Conservation (phyloP, 345 rosid species). For the Garcia nutans region DNA sequence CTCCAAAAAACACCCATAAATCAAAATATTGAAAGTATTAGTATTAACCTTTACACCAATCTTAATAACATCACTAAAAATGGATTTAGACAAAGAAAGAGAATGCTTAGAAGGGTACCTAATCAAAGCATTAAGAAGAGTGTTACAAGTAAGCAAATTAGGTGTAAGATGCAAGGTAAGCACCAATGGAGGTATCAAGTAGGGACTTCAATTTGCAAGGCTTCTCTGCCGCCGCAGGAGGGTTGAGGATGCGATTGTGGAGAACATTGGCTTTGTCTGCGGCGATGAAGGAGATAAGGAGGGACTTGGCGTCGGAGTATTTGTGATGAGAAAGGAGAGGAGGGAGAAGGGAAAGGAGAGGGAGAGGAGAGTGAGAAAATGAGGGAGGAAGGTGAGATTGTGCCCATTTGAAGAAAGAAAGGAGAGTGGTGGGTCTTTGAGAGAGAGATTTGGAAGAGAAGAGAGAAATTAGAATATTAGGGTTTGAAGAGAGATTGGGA, state of each 20-base stretch:
- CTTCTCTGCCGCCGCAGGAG: not conserved
- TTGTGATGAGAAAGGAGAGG: constrained; percentile 51
- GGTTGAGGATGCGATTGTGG: constrained; percentile 51
- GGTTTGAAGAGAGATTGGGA: constrained; percentile 49
- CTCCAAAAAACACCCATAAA: constrained; percentile 70
- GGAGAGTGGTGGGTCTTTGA: constrained; percentile 45
- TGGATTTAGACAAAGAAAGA: constrained; percentile 42
- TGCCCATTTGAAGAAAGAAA: constrained; percentile 59
- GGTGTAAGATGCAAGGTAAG: constrained; percentile 64
- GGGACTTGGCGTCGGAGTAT: constrained; percentile 65
- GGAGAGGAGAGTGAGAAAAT: constrained; percentile 38
- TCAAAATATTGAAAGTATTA: constrained; percentile 61
- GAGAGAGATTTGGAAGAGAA: constrained; percentile 50
- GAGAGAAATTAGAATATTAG: constrained; percentile 41
- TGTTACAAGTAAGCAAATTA: constrained; percentile 62
- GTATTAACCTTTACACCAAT: constrained; percentile 49
- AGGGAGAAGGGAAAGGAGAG: constrained; percentile 61
- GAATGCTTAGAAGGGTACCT: constrained; percentile 65
- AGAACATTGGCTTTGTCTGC: constrained; percentile 47
- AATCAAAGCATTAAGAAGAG: constrained; percentile 62
- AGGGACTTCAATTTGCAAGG: constrained; percentile 45
- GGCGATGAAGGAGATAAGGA: constrained; percentile 57
- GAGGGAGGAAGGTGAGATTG: constrained; percentile 40
- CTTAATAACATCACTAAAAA: constrained; percentile 51
- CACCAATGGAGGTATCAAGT: constrained; percentile 55